Percentiles rank a stretch among this genome's conserved stretches.
phyloP scores from a whole-genome alignment of 345 rosid species.

The Gossypium mustelinum region DNA sequence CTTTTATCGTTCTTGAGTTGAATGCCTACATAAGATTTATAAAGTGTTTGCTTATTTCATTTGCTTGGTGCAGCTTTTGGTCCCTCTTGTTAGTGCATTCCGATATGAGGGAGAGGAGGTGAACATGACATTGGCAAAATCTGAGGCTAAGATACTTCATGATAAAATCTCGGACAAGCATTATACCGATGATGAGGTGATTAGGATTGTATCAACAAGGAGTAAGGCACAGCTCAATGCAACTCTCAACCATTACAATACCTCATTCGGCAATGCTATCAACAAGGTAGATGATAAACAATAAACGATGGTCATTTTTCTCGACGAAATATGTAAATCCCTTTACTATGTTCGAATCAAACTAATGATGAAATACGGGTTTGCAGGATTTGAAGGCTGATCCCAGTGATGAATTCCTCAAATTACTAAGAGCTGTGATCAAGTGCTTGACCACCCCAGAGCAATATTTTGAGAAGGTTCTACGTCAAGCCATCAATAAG shows the following conservation, averaged over 20 bases:
- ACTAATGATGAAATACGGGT: slow-evolving; percentile 11
- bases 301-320: no score
- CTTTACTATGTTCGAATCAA: neutral
- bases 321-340: no score
- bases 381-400: slow-evolving; percentile 71
- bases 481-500: slow-evolving; percentile 64
- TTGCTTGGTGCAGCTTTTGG: slow-evolving; percentile 1
- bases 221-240: slow-evolving; percentile 4
- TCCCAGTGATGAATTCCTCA: slow-evolving; percentile 59
- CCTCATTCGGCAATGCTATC: neutral
- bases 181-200: neutral
- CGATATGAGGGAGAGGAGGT: neutral
- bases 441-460: slow-evolving; percentile 79
- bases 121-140: neutral
- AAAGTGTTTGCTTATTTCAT: neutral
- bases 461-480: slow-evolving; percentile 75
- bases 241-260: neutral
- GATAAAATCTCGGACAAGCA: neutral
- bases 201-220: neutral
- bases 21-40: neutral
- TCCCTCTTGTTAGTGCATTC: neutral
- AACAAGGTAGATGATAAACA: neutral
- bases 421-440: slow-evolving; percentile 58
- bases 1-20: neutral
- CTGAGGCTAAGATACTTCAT: neutral